These are phyloP conservation scores for Ceratocystis eucalypticola DNA, from an alignment of 2,329 filamentous ascomycete species.

Conservation along the genomic window DNA sequence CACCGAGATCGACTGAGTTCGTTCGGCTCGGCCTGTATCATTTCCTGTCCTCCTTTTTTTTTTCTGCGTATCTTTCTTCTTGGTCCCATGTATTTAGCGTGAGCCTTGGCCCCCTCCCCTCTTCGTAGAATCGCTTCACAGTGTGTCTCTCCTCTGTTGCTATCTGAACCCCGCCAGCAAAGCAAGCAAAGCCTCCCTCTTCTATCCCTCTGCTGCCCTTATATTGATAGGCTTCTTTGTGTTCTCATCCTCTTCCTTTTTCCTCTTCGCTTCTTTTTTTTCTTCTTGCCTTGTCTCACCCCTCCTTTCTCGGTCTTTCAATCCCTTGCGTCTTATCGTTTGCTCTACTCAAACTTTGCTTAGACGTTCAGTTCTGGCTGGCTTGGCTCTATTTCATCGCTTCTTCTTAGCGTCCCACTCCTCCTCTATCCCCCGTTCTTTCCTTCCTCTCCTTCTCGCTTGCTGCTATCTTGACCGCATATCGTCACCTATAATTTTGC, in stretches of 20 bases:
- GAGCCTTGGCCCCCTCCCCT: background rate
- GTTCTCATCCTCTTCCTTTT: background rate
- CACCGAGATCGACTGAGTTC: background rate
- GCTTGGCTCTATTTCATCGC: background rate
- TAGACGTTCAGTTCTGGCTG: background rate
- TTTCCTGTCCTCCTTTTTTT: background rate
- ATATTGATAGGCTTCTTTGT: too few species aligned
- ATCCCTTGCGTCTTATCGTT: background rate
- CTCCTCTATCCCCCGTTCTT: background rate
- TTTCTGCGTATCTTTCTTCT: background rate
- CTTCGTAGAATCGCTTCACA: background rate
- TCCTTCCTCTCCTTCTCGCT: background rate
- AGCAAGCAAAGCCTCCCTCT: background rate
- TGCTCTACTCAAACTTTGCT: background rate
- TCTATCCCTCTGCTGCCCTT: too few species aligned
- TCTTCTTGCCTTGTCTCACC: background rate
- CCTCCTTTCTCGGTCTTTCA: background rate
- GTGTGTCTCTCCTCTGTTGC: background rate
- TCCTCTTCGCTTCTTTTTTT: background rate
- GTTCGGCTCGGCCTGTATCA: background rate
- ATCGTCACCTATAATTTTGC: conserved; percentile 4
- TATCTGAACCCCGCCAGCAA: background rate
- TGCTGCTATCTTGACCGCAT: background rate
- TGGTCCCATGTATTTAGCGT: background rate
- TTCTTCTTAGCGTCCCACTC: background rate